Evolutionary conservation across 2,329 filamentous ascomycete genomes (phyloP).

Genomic region (Rhinocladiella mackenziei): DNA sequence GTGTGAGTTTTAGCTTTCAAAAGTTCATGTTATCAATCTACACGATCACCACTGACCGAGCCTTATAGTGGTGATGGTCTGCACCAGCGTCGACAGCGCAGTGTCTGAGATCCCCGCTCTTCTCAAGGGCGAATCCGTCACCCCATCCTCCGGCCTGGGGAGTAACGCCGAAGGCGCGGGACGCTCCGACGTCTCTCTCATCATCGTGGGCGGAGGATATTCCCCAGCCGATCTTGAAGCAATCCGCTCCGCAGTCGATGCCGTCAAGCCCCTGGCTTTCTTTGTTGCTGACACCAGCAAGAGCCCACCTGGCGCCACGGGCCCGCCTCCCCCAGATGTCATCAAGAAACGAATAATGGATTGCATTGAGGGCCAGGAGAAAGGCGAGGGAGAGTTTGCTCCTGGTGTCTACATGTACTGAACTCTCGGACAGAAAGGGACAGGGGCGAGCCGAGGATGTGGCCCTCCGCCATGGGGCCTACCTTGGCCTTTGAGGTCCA

Average conservation of each 20-base stretch:
- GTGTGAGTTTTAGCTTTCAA: slow-evolving; percentile 3
- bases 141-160: slow-evolving; percentile 14
- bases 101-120: slow-evolving; percentile 21
- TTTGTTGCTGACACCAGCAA: slow-evolving; percentile 22
- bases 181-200: slow-evolving; percentile 15
- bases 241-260: slow-evolving; percentile 14
- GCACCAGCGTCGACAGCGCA: slow-evolving; percentile 12
- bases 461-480: no score
- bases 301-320: slow-evolving; percentile 12
- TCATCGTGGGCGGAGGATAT: slow-evolving; percentile 21
- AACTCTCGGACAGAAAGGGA: not conserved
- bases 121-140: slow-evolving; percentile 15
- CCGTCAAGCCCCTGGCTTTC: slow-evolving; percentile 16
- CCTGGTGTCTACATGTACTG: slow-evolving; percentile 23
- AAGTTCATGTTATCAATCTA: not conserved
- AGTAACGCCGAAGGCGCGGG: slow-evolving; percentile 9
- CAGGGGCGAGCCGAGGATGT: no score
- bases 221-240: slow-evolving; percentile 12
- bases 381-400: slow-evolving; percentile 11
- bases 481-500: no score
- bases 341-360: slow-evolving; percentile 22
- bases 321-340: slow-evolving; percentile 16
- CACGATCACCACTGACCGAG: not conserved
- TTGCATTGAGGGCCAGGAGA: slow-evolving; percentile 14
- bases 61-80: slow-evolving; percentile 21